Evolutionary conservation across 345 rosid genomes (phyloP).

Genomic region (Physaria fendleri): DNA sequence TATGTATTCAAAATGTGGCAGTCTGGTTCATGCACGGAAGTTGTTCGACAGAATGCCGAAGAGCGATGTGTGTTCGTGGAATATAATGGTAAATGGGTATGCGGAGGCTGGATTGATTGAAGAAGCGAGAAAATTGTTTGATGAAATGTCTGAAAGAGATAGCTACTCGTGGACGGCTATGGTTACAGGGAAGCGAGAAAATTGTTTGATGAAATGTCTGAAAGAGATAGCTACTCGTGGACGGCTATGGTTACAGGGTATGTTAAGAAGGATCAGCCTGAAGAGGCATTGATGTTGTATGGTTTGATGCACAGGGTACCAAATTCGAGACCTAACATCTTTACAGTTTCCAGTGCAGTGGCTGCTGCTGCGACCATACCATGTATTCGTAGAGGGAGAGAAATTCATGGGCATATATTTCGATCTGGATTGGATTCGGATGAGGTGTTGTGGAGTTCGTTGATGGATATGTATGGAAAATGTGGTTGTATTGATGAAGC

Average conservation of each 20-base stretch:
- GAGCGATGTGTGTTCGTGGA: conserved; percentile 80
- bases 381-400: conserved; percentile 54
- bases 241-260: conserved; percentile 78
- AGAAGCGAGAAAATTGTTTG: conserved; percentile 58
- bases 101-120: conserved; percentile 44
- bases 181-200: conserved; percentile 67
- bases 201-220: conserved; percentile 76
- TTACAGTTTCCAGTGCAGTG: conserved; percentile 59
- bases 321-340: conserved; percentile 39
- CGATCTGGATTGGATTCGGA: conserved; percentile 70
- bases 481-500: conserved; percentile 80
- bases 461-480: conserved; percentile 82
- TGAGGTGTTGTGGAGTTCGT: conserved; percentile 86
- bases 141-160: conserved; percentile 77
- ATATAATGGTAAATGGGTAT: conserved; percentile 59
- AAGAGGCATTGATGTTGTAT: conserved; percentile 48
- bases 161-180: conserved; percentile 87
- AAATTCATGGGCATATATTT: conserved; percentile 67
- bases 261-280: conserved; percentile 45
- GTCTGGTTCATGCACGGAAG: conserved; percentile 46
- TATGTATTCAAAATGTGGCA: conserved; percentile 62
- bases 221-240: conserved; percentile 83
- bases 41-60: conserved; percentile 55
- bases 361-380: conserved; percentile 65
- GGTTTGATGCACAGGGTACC: conserved; percentile 43